These are phyloP conservation scores for Populus hybrid DNA, from an alignment of 441 rosid genomes.

Conservation along the genomic window DNA sequence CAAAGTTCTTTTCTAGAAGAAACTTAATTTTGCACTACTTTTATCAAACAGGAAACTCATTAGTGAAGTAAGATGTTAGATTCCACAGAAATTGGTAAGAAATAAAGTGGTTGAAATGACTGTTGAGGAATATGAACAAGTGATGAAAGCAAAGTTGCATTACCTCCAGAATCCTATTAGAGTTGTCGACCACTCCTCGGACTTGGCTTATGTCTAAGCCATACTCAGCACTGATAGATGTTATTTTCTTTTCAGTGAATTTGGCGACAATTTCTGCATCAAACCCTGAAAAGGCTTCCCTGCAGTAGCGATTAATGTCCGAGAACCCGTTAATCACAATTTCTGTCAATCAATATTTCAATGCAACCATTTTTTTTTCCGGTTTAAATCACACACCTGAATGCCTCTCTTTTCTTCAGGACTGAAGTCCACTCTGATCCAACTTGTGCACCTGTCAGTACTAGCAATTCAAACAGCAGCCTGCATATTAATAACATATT, in stretches of 20 bases:
- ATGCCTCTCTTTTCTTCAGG: conserved; percentile 49
- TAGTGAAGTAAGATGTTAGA: not conserved
- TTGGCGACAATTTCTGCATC: conserved; percentile 54
- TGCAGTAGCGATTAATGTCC: conserved; percentile 18
- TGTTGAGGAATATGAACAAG: not conserved
- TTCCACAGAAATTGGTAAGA: not conserved
- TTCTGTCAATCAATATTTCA: no score
- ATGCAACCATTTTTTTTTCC: no score
- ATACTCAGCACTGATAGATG: conserved; percentile 39
- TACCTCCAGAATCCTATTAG: conserved; percentile 61
- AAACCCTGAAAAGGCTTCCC: conserved; percentile 61
- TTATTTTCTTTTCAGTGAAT: conserved; percentile 51
- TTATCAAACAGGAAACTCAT: not conserved
- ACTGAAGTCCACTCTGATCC: conserved; percentile 80
- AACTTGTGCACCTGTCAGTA: conserved; percentile 66
- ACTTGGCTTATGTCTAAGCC: conserved; percentile 55
- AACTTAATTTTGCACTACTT: not conserved
- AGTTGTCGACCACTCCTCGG: conserved; percentile 61
- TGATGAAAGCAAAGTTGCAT: not conserved
- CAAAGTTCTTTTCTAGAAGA: not conserved
- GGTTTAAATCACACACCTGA: conserved; percentile 33
- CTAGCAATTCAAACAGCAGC: conserved; percentile 60
- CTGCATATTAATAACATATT: conserved; percentile 24
- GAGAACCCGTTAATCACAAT: not conserved
- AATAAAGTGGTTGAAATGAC: not conserved